phyloP scores from a whole-genome alignment of 2,329 filamentous ascomycete genomes.

The Aureobasidium sp. region DNA sequence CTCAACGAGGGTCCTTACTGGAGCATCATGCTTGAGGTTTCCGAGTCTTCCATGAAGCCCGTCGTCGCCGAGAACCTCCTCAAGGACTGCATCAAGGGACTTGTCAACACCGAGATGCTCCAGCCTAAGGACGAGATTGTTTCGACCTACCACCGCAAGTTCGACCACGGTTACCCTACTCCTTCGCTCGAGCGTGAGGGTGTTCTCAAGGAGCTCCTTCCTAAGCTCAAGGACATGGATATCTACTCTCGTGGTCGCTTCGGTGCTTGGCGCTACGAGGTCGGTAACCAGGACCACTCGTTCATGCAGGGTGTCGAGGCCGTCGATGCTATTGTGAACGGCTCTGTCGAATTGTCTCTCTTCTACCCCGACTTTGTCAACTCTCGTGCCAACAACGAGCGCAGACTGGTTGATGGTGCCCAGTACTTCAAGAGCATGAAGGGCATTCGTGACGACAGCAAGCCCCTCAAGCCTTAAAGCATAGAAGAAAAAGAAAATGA shows the following conservation, averaged over 20 bases:
- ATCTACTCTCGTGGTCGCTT: slow-evolving; percentile 96
- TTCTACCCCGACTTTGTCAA: slow-evolving; percentile 96
- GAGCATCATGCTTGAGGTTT: slow-evolving; percentile 99
- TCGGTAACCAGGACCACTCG: slow-evolving; percentile 93
- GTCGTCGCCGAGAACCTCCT: slow-evolving; percentile 81
- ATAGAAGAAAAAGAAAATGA: neutral
- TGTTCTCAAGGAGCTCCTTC: slow-evolving; percentile 84
- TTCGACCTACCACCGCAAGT: slow-evolving; percentile 94
- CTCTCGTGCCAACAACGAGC: slow-evolving; percentile 59
- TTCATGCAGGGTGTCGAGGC: slow-evolving; percentile 97
- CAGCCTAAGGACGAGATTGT: slow-evolving; percentile 87
- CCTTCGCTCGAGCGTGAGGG: slow-evolving; percentile 92
- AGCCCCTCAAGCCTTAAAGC: slow-evolving; percentile 20
- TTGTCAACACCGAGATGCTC: slow-evolving; percentile 97
- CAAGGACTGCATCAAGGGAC: slow-evolving; percentile 86
- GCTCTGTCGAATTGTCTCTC: slow-evolving; percentile 82
- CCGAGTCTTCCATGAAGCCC: slow-evolving; percentile 91
- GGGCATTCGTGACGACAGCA: slow-evolving; percentile 24
- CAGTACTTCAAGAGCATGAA: slow-evolving; percentile 48
- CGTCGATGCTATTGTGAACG: slow-evolving; percentile 87
- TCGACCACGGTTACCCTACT: slow-evolving; percentile 97
- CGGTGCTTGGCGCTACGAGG: slow-evolving; percentile 96
- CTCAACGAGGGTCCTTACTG: slow-evolving; percentile 90
- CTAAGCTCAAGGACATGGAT: slow-evolving; percentile 81
- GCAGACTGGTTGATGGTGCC: slow-evolving; percentile 55